Evolutionary conservation across 345 rosid genomes (phyloP).

Genomic region (Combretum micranthum): DNA sequence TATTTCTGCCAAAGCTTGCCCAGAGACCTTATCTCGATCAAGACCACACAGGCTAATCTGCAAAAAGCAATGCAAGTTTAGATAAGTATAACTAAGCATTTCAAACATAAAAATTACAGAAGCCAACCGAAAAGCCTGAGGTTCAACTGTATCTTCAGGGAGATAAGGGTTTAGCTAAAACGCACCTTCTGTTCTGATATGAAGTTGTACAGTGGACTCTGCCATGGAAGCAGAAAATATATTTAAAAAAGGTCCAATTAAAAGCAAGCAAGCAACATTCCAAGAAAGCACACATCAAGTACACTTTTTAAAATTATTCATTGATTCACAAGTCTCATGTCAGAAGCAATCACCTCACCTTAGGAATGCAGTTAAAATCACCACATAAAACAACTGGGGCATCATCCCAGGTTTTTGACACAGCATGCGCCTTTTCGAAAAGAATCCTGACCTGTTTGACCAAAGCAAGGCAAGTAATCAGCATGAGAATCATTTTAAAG

Average conservation of each 20-base stretch:
- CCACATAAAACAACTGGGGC: constrained; percentile 94
- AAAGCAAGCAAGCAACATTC: constrained; percentile 1
- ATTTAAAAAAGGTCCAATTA: background rate
- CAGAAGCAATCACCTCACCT: constrained; percentile 60
- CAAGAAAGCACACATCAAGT: constrained; percentile 2
- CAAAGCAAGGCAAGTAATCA: constrained; percentile 12
- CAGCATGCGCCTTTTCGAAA: constrained; percentile 64
- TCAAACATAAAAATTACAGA: too few relatives aligned
- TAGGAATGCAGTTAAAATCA: constrained; percentile 91
- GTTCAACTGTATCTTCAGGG: too few relatives aligned
- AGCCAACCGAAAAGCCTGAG: too few relatives aligned
- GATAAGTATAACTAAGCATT: background rate
- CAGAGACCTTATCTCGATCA: constrained; percentile 80
- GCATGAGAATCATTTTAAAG: too few relatives aligned
- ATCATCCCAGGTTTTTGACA: constrained; percentile 72
- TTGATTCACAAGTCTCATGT: background rate
- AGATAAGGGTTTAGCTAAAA: too few relatives aligned
- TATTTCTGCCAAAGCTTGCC: constrained; percentile 73
- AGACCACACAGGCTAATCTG: constrained; percentile 71
- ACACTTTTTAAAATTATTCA: too few relatives aligned
- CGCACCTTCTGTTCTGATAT: constrained; percentile 77
- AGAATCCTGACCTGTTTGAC: constrained; percentile 65
- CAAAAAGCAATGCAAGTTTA: constrained; percentile 7
- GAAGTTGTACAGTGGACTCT: constrained; percentile 93
- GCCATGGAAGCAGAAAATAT: constrained; percentile 27